Conservation (phyloP, 148 eudicot genomes). For the Diospyros lotus region DNA sequence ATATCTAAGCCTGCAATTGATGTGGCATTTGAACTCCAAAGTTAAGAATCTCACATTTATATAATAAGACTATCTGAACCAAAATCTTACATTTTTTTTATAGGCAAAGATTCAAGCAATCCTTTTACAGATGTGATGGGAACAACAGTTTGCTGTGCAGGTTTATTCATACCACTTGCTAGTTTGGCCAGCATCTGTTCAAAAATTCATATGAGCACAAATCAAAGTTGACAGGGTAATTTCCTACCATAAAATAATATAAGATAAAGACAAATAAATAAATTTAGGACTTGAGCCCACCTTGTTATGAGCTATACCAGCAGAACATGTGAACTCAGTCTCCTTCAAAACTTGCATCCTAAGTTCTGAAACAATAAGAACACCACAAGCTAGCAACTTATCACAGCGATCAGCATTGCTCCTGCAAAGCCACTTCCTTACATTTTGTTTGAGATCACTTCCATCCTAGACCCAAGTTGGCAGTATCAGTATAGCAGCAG, state of each 20-base stretch:
- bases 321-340: conserved; percentile 94
- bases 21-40: background rate
- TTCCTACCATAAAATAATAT: background rate
- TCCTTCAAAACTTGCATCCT: conserved; percentile 81
- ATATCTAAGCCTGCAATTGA: background rate
- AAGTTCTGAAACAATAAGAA: conserved; percentile 83
- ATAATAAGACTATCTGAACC: background rate
- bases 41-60: background rate
- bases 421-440: conserved; percentile 56
- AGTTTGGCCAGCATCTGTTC: conserved; percentile 87
- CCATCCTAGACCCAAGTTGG: conserved; percentile 38
- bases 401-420: conserved; percentile 68
- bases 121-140: conserved; percentile 62
- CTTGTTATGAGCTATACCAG: conserved; percentile 95
- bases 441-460: conserved; percentile 38
- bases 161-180: conserved; percentile 95
- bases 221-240: background rate
- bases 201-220: conserved; percentile 11
- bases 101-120: conserved; percentile 73
- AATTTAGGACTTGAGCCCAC: conserved; percentile 21
- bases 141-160: conserved; percentile 93
- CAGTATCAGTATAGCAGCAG: background rate
- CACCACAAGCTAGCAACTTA: conserved; percentile 89
- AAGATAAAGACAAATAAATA: conserved; percentile 1
- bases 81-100: conserved; percentile 79